Evolutionary conservation across 1,139 yeast species (phyloP), one percentile per base, ranked within the genome.

Genomic region (Hansenula lynferdii): DNA sequence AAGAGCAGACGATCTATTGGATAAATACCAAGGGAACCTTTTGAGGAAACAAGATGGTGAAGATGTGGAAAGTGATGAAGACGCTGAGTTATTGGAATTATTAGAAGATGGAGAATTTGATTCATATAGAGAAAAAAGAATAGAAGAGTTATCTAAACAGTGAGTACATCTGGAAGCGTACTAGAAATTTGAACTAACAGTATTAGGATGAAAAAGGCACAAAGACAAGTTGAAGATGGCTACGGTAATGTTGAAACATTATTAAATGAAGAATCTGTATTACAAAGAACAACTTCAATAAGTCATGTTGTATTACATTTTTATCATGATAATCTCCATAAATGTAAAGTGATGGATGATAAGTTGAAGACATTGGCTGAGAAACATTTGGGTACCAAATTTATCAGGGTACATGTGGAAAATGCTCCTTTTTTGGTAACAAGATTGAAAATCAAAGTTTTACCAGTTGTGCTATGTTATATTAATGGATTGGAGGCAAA

Each of bases 401-500:
- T 84, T 41, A 60, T 77, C 21, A 67, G 72, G 36, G 70, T 84
- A n/a, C 65, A 71, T 41, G 95, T 85, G 0, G 72, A 68, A 31
- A 62, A 72, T 21, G 84, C 90, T 1, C 89, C 95, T 3, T 86
- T 86, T 53, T 62, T 86, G 36, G 86, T 79, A 5, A 62, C 76
- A 2, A 79, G 76, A 51, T 67, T 86, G 34, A 64, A 67, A 3
- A 67, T 86, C 36, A 76, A 81, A 51, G 80, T 82, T 7, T 65
- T 86, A 9, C 96, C 96, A 1, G 81, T 80, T 50, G 79, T 85
- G 6, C 61, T 82, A 2, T 68, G 78, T n/a, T 85, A 80, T 53
- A 62, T 62, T 25, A 64, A 70, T 23, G 90, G 90, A 1, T 60
- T 67, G 34, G 90, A 84, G 52, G 54, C 65, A 4, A 68, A 72